Conservation (phyloP, 2,329 filamentous ascomycete genomes). For the Plectosphaerella plurivora region DNA sequence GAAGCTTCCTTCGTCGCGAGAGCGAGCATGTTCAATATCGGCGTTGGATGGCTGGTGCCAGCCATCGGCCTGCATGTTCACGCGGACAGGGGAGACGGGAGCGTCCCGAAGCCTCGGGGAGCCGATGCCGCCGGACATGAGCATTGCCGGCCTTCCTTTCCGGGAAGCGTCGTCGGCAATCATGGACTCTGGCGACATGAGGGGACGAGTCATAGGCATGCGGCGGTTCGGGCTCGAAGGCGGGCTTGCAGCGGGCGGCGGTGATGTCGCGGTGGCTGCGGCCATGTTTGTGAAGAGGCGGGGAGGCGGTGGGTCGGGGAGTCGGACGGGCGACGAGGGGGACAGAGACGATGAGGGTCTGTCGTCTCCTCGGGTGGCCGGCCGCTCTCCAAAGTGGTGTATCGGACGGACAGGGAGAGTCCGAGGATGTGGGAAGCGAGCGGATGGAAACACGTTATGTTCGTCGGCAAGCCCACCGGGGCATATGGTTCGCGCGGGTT, state of each 20-base stretch:
- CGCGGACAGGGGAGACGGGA: slow-evolving; percentile 51
- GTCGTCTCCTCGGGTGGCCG: too few relatives aligned
- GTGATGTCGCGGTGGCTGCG: slow-evolving; percentile 9
- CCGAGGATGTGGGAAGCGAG: too few relatives aligned
- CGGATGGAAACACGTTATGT: not conserved
- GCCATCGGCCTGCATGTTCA: slow-evolving; percentile 49
- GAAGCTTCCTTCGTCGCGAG: slow-evolving; percentile 15
- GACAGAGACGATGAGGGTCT: too few relatives aligned
- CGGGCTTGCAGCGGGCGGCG: slow-evolving; percentile 24
- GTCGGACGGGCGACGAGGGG: too few relatives aligned
- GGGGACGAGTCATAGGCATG: slow-evolving; percentile 30
- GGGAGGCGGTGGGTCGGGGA: not conserved
- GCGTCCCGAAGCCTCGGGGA: slow-evolving; percentile 44
- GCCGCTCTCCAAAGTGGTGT: too few relatives aligned
- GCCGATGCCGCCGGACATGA: slow-evolving; percentile 17
- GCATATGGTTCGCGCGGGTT: not conserved
- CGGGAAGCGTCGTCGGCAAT: slow-evolving; percentile 23
- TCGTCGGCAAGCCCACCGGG: not conserved
- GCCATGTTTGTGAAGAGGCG: slow-evolving; percentile 5
- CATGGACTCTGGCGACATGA: slow-evolving; percentile 25
- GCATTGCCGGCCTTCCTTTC: slow-evolving; percentile 22
- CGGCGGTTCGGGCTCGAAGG: slow-evolving; percentile 19
- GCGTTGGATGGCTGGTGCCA: slow-evolving; percentile 49
- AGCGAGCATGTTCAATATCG: slow-evolving; percentile 40
- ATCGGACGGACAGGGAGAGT: too few relatives aligned